These are phyloP conservation scores for Lachnellula willkommii DNA, from an alignment of 2,329 filamentous ascomycete genomes.

Conservation along the genomic window DNA sequence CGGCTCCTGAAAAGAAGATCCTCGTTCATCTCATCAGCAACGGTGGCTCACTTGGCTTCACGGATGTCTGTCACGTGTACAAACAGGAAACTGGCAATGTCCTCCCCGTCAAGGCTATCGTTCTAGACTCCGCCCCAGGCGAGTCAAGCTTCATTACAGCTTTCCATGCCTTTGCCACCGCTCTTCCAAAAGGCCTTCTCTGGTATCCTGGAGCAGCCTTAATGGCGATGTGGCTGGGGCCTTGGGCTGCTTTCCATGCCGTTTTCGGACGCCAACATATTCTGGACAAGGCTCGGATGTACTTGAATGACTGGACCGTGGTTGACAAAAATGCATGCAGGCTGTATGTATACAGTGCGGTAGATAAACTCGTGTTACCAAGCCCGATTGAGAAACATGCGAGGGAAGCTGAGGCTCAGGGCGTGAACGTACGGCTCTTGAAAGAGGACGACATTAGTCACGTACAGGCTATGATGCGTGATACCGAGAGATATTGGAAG, in stretches of 20 bases:
- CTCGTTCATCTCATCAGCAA: slow-evolving; percentile 19
- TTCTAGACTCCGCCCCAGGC: slow-evolving; percentile 16
- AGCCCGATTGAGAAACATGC: slow-evolving; percentile 18
- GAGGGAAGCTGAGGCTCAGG: slow-evolving; percentile 8
- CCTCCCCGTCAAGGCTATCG: slow-evolving; percentile 6
- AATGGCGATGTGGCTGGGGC: not conserved
- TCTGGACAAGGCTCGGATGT: not conserved
- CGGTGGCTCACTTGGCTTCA: slow-evolving; percentile 10
- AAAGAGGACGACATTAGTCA: slow-evolving; percentile 14
- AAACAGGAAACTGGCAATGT: slow-evolving; percentile 1
- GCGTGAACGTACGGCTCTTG: slow-evolving; percentile 7
- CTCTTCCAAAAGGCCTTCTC: slow-evolving; percentile 2
- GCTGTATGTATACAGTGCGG: slow-evolving; percentile 21
- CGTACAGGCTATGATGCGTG: slow-evolving; percentile 18
- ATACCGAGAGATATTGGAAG: slow-evolving; percentile 18
- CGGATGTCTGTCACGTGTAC: slow-evolving; percentile 10
- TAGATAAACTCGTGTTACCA: slow-evolving; percentile 14
- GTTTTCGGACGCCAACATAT: slow-evolving; percentile 3
- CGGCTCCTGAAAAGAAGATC: slow-evolving; percentile 1
- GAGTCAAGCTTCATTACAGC: slow-evolving; percentile 1
- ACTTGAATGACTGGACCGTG: slow-evolving; percentile 12
- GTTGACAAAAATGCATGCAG: slow-evolving; percentile 16
- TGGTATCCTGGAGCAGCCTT: slow-evolving; percentile 3
- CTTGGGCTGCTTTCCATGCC: not conserved
- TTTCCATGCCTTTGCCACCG: not conserved